Evolutionary conservation across 345 rosid genomes (phyloP).

Genomic region (Rhodamnia rubescens): DNA sequence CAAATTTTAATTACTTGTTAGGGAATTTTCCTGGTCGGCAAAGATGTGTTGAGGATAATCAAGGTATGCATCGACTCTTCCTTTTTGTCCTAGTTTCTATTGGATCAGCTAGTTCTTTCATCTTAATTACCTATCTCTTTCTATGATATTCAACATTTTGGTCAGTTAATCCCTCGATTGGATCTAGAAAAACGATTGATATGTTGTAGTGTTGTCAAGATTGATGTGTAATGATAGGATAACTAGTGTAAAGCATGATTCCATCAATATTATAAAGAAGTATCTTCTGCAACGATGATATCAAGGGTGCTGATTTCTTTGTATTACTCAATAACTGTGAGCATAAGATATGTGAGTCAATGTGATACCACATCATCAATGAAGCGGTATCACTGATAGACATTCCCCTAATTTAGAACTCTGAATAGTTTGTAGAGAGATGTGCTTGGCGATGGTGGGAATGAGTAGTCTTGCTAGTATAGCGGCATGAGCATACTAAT

Average conservation of each 20-base stretch:
- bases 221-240: background rate
- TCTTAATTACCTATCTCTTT: background rate
- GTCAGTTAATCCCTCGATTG: background rate
- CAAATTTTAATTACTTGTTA: background rate
- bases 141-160: background rate
- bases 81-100: background rate
- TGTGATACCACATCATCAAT: background rate
- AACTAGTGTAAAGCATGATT: background rate
- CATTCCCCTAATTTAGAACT: background rate
- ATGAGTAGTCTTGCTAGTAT: background rate
- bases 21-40: slow-evolving; percentile 74
- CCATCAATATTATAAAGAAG: background rate
- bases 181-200: background rate
- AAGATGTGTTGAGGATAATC: slow-evolving; percentile 51
- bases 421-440: too few species aligned
- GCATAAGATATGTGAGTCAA: background rate
- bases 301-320: background rate
- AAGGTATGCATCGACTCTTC: slow-evolving; percentile 27
- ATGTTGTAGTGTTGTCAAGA: fast-evolving
- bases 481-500: background rate
- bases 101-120: background rate
- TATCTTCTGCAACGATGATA: background rate
- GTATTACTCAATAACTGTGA: background rate
- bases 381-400: fast-evolving
- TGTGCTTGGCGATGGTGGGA: fast-evolving